phyloP scores from a whole-genome alignment of 306 rosid species.

The Citrullus amarus region DNA sequence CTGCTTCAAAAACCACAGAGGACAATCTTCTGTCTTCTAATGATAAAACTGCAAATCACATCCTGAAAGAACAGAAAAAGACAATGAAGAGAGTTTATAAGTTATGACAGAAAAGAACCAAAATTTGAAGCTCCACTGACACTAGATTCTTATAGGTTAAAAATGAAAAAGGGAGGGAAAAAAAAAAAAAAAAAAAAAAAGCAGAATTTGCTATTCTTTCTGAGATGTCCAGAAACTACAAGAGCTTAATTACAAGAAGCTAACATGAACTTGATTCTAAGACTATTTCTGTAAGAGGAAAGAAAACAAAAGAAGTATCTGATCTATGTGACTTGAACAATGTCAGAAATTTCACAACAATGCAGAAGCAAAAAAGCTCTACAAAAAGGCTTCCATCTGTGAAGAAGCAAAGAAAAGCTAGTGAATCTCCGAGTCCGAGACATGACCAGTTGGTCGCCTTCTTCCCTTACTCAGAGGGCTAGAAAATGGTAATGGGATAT shows the following conservation, averaged over 20 bases:
- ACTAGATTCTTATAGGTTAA: neutral
- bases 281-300: neutral
- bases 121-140: neutral
- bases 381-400: conserved; percentile 2
- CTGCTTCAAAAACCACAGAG: neutral
- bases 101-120: neutral
- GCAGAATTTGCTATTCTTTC: conserved; percentile 3
- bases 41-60: neutral
- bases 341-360: neutral
- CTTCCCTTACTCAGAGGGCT: conserved; percentile 24
- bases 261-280: neutral
- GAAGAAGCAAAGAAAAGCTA: conserved; percentile 9
- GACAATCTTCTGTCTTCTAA: neutral
- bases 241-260: conserved; percentile 1
- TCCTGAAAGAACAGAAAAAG: neutral
- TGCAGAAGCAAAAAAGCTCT: neutral
- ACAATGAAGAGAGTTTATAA: neutral
- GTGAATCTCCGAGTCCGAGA: conserved; percentile 24
- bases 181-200: neutral
- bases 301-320: neutral
- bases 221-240: conserved; percentile 1
- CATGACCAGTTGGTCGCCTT: conserved; percentile 16
- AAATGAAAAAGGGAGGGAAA: neutral
- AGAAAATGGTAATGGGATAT: conserved; percentile 14
- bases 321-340: conserved; percentile 1